phyloP scores from a whole-genome alignment of 352 stramenopile genomes.

The Phytophthora citricola region DNA sequence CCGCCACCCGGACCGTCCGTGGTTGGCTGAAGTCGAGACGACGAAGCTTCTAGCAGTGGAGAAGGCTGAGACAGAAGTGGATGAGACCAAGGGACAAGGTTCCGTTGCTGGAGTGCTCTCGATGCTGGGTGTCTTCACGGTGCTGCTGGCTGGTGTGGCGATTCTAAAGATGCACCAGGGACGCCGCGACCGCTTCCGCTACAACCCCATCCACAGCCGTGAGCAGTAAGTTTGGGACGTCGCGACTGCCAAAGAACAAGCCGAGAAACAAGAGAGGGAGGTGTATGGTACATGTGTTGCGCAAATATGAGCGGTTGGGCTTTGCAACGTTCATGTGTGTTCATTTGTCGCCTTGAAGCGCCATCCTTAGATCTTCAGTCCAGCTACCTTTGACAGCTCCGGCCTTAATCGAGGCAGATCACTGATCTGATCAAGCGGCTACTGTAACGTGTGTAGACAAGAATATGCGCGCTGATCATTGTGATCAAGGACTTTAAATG shows the following conservation, averaged over 20 bases:
- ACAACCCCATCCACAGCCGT: slow-evolving; percentile 57
- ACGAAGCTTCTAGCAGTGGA: slow-evolving; percentile 19
- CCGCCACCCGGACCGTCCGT: slow-evolving; percentile 63
- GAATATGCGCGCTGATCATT: not conserved
- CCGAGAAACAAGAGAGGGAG: slow-evolving; percentile 6
- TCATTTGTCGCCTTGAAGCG: not conserved
- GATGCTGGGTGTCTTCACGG: slow-evolving; percentile 47
- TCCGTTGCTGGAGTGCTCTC: slow-evolving; percentile 40
- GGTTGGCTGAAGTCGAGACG: slow-evolving; percentile 38
- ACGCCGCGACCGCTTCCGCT: slow-evolving; percentile 48
- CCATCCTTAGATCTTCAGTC: not conserved
- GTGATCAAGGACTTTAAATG: not conserved
- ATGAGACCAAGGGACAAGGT: slow-evolving; percentile 27
- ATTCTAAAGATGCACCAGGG: slow-evolving; percentile 39
- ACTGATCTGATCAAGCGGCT: not conserved
- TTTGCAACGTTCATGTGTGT: slow-evolving; percentile 3
- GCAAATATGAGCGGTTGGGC: slow-evolving; percentile 30
- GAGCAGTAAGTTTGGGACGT: slow-evolving; percentile 27
- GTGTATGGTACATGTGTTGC: slow-evolving; percentile 18
- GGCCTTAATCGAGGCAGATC: not conserved
- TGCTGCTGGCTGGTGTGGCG: slow-evolving; percentile 37
- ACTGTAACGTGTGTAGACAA: not conserved
- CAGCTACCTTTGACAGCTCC: not conserved
- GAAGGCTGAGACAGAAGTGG: slow-evolving; percentile 1
- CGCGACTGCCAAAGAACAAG: slow-evolving; percentile 2